These are phyloP conservation scores for Rhododendron molle DNA, from an alignment of 148 eudicot genomes.

Conservation along the genomic window DNA sequence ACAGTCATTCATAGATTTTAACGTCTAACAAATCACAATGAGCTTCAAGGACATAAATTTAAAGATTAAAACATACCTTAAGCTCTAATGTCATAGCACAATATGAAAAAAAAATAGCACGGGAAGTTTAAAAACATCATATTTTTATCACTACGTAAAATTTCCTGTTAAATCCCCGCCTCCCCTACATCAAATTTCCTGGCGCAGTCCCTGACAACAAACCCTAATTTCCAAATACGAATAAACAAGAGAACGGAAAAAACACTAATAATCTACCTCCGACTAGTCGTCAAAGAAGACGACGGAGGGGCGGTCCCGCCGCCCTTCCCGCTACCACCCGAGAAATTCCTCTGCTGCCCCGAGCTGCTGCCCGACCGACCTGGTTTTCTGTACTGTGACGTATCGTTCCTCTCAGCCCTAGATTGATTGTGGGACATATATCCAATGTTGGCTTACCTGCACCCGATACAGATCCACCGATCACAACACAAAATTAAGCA, in stretches of 20 bases:
- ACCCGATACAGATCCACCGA: constrained; percentile 19
- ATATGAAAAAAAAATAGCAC: too few relatives aligned
- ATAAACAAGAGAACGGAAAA: neutral
- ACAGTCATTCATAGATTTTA: too few relatives aligned
- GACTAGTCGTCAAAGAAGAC: constrained; percentile 21
- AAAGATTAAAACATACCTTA: too few relatives aligned
- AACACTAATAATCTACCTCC: constrained; percentile 34
- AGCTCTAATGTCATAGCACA: too few relatives aligned
- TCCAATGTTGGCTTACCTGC: constrained; percentile 19
- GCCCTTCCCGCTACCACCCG: constrained; percentile 36
- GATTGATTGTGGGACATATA: constrained; percentile 91
- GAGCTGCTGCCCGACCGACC: constrained; percentile 43
- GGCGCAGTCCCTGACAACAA: constrained; percentile 3
- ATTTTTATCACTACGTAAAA: too few relatives aligned
- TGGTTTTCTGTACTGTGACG: constrained; percentile 45
- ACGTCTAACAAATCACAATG: too few relatives aligned
- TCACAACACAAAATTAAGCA: neutral
- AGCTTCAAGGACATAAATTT: too few relatives aligned
- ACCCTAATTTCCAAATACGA: constrained; percentile 14
- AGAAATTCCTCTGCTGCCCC: constrained; percentile 42
- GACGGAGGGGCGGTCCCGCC: constrained; percentile 48
- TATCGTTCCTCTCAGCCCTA: constrained; percentile 64
- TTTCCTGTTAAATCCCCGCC: too few relatives aligned
- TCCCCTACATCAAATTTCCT: too few relatives aligned
- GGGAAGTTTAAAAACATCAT: too few relatives aligned